phyloP scores from a whole-genome alignment of 2,329 filamentous ascomycete genomes.

The Monosporascus sp. region DNA sequence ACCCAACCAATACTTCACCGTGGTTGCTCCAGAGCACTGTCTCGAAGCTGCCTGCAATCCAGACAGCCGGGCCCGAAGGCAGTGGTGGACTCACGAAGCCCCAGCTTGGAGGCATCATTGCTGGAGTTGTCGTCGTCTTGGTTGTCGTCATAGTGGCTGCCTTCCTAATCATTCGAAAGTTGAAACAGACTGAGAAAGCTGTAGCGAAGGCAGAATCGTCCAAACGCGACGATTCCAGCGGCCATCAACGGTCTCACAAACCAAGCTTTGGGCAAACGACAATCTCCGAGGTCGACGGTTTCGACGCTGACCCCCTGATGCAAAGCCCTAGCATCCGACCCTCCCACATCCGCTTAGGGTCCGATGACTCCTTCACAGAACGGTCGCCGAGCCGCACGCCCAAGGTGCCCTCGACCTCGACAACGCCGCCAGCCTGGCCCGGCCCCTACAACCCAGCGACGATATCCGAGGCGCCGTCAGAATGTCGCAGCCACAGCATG shows the following conservation, averaged over 20 bases:
- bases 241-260: conserved; percentile 29
- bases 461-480: conserved; percentile 10
- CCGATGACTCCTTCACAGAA: conserved; percentile 12
- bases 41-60: conserved; percentile 33
- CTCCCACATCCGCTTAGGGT: conserved; percentile 11
- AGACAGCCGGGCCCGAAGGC: conserved; percentile 16
- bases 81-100: conserved; percentile 31
- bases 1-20: conserved; percentile 25
- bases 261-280: conserved; percentile 32
- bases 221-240: conserved; percentile 28
- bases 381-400: conserved; percentile 16
- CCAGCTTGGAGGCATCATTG: conserved; percentile 49
- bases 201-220: conserved; percentile 31
- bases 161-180: conserved; percentile 44
- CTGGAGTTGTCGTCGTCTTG: conserved; percentile 43
- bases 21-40: conserved; percentile 41
- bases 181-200: conserved; percentile 40
- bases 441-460: conserved; percentile 11
- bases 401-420: conserved; percentile 11
- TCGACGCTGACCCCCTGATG: conserved; percentile 37
- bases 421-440: conserved; percentile 17
- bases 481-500: conserved; percentile 22
- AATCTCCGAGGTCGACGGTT: conserved; percentile 38
- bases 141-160: conserved; percentile 41
- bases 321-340: conserved; percentile 24